Base-by-base conservation (phyloP, 176 grass and related monocot genomes). In the Aegilops tauschii region DNA sequence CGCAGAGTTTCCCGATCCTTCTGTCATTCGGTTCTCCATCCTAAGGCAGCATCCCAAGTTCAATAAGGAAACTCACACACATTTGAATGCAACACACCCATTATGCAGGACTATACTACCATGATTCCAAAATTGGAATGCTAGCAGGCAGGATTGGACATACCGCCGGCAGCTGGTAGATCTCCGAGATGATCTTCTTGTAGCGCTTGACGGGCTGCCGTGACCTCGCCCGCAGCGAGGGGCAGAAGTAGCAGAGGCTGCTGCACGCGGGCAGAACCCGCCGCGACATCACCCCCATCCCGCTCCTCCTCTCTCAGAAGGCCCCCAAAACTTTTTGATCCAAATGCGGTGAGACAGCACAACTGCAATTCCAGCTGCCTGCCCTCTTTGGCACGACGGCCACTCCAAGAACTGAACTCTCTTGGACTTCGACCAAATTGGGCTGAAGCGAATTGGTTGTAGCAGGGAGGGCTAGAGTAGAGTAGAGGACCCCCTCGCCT, bases 141-240 rank as follows among this genome's bases (percentile, higher is more conserved):
- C 13, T 31, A 64, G 13, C 13, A 40, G 49, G 80, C 49, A 86
- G 37, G 21, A 92, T 44, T 64, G 23, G 7, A 9, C 65, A 80
- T 85, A 99, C 97, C 85, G 77, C 83, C 40, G 77, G 88, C 50
- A 89, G 88, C 86, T 92, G 92, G 49, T 96, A 96, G 69, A 94
- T 92, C 25, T 93, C 84, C 1, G 94, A 52, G 16, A 99, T 91
- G 74, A 99, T 88, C 61, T 94, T 99, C 88, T 94, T 99, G 84
- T 99, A 99, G 28, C 94, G 90, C 81, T 99, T 99, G 61, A 99
- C 94, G 5, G 97, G 97, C 82, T 94, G 92, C 4, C 97, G 89
- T 0, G 94, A 99, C 18, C 97, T 90, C 3, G 97, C 65, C 80
- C 94, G 90, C 54, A 99, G 76, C 16, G 92, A 85, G 3, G 97